These are phyloP conservation scores for Neopestalotiopsis clavispora DNA, from an alignment of 2,329 filamentous ascomycete species.

Conservation along the genomic window DNA sequence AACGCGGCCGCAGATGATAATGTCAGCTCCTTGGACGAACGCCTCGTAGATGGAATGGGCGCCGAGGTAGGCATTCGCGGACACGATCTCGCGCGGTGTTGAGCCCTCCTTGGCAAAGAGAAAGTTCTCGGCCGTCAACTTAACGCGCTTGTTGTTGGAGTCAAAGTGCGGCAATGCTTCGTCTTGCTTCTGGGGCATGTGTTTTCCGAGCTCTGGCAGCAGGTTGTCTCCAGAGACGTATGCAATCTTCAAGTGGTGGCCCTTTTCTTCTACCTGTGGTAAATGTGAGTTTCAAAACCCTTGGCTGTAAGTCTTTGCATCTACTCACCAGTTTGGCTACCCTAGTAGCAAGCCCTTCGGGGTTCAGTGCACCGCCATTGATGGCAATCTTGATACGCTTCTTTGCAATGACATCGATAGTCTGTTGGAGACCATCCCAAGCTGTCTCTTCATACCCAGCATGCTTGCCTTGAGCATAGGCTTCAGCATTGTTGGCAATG, in stretches of 20 bases:
- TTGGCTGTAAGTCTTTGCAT: not conserved
- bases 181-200: not conserved
- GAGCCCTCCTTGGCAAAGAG: not conserved
- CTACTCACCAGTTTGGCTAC: constrained; percentile 4
- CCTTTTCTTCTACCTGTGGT: not conserved
- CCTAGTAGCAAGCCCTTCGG: constrained; percentile 46
- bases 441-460: constrained; percentile 31
- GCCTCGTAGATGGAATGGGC: constrained; percentile 9
- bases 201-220: not conserved
- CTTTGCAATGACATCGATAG: constrained; percentile 23
- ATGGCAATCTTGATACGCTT: constrained; percentile 53
- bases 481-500: constrained; percentile 24
- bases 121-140: not conserved
- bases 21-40: constrained; percentile 23
- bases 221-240: constrained; percentile 51
- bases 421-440: constrained; percentile 28
- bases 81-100: constrained; percentile 6
- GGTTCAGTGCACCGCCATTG: constrained; percentile 59
- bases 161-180: constrained; percentile 4
- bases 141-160: not conserved
- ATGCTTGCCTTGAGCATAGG: constrained; percentile 26
- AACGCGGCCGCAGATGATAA: constrained; percentile 28
- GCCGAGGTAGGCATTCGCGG: constrained; percentile 11
- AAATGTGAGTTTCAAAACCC: not conserved
- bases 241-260: constrained; percentile 41